Evolutionary conservation across 2,329 filamentous ascomycete genomes (phyloP).

Genomic region (Colletotrichum destructivum): DNA sequence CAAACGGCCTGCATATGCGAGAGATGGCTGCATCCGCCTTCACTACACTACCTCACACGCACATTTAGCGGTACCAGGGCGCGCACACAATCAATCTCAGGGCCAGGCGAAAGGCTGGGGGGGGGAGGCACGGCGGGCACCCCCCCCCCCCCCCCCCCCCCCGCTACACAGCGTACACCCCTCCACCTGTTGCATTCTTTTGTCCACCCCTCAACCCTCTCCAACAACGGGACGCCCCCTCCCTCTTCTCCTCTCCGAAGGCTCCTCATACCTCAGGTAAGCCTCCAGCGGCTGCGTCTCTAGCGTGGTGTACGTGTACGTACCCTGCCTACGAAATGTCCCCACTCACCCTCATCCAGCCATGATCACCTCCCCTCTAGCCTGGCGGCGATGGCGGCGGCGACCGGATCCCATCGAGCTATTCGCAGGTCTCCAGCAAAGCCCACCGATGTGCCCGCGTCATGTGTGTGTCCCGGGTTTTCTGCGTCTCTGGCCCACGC

Average conservation of each 20-base stretch:
- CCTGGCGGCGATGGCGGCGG: conserved; percentile 26
- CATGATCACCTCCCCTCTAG: conserved; percentile 25
- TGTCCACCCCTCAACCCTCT: conserved; percentile 25
- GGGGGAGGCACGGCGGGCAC: conserved; percentile 11
- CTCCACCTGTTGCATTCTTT: conserved; percentile 25
- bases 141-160: conserved; percentile 23
- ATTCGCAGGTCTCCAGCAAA: conserved; percentile 25
- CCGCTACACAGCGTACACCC: conserved; percentile 36
- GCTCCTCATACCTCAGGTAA: conserved; percentile 26
- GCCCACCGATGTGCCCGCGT: conserved; percentile 29
- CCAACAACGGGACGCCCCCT: conserved; percentile 28
- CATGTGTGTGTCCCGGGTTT: conserved; percentile 18
- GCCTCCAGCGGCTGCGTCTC: conserved; percentile 27
- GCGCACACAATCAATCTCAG: conserved; percentile 33
- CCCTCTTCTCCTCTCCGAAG: conserved; percentile 20
- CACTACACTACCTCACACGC: conserved; percentile 22
- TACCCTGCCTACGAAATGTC: not conserved
- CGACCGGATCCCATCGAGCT: conserved; percentile 17
- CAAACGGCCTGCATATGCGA: conserved; percentile 43
- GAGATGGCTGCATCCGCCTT: conserved; percentile 41
- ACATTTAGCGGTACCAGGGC: conserved; percentile 27
- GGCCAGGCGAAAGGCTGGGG: conserved; percentile 41
- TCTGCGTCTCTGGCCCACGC: conserved; percentile 15
- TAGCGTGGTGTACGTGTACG: not conserved
- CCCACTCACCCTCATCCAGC: conserved; percentile 21